Conservation (phyloP, 2,329 filamentous ascomycete species). For the Sporothrix mexicana region DNA sequence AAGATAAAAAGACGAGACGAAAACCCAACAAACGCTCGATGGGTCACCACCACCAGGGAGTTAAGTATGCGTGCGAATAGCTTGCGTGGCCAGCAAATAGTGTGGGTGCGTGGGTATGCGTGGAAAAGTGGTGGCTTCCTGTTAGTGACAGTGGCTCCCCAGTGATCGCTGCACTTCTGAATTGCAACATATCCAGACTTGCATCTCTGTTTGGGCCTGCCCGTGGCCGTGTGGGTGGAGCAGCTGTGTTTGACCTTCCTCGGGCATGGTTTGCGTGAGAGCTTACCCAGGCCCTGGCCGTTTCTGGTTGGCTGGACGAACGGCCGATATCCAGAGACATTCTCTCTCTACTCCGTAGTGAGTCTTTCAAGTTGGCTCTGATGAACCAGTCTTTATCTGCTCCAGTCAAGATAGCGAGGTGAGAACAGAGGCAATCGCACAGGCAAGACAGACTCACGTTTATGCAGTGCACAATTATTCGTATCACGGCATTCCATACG, state of each 20-base stretch:
- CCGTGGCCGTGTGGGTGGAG: constrained; percentile 26
- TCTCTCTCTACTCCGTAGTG: background rate
- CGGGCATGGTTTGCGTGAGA: constrained; percentile 7
- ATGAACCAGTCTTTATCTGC: background rate
- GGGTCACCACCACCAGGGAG: background rate
- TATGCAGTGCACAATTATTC: background rate
- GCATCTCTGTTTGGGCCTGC: constrained; percentile 5
- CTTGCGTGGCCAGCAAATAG: constrained; percentile 21
- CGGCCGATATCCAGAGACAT: constrained; percentile 18
- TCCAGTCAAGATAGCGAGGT: background rate
- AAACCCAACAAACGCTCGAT: background rate
- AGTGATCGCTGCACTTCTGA: background rate
- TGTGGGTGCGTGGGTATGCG: constrained; percentile 1
- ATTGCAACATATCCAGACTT: constrained; percentile 8
- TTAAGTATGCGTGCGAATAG: background rate
- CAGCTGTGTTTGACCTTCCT: constrained; percentile 19
- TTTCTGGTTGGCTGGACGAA: constrained; percentile 26
- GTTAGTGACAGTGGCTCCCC: background rate
- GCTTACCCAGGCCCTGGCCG: constrained; percentile 8
- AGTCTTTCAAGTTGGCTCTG: background rate
- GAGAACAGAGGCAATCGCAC: background rate
- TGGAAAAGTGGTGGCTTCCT: constrained; percentile 12
- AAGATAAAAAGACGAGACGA: background rate
- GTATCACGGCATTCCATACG: background rate
- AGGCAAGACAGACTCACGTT: background rate